Evolutionary conservation across 495 filamentous ascomycete genomes (phyloP), one percentile per base, ranked within the genome.

Genomic region (Clavariopsis aquatica): DNA sequence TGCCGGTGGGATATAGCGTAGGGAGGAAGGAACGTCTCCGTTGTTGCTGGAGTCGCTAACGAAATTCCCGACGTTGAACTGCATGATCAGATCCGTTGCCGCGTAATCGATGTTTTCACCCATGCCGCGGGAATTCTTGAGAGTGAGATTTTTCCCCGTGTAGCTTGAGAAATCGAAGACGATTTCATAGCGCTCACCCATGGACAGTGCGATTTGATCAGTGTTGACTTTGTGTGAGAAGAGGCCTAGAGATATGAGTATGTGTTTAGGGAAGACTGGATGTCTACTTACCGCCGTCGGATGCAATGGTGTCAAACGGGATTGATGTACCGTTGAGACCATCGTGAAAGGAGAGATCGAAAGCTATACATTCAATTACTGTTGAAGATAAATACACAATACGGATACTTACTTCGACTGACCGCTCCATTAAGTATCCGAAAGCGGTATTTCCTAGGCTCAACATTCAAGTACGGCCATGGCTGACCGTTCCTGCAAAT

Each of bases 371-470:
- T n/a, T n/a, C n/a, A n/a, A n/a, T n/a, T n/a, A n/a, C n/a, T n/a
- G n/a, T n/a, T n/a, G n/a, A n/a, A n/a, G n/a, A n/a, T n/a, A n/a
- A n/a, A n/a, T 47, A n/a, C 15, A 7, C 4, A 29, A 29, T 7
- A 17, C 7, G 28, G 3, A 5, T 22, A 15, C 61, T 52, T 65
- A 69, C 67, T 62, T 19, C 68, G 52, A 34, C 68, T 66, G 49
- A 70, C 65, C 27, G 82, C 66, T 0, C 78, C 78, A 68, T 85
- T 75, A 17, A 84, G 70, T 22, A 86, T 65, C 17, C 83, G 74
- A 54, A 86, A 76, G 7, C 82, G 81, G 71, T 85, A 85, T 58
- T 84, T 84, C 57, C 83, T 76, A 0, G 83, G 83, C 63, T 85
- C 75, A 13, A 86, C 83, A 17, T 73, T 72, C 7, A 83, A 67